These are phyloP conservation scores for Epichloe glyceriae DNA, from an alignment of 2,329 filamentous ascomycete genomes.

Conservation along the genomic window DNA sequence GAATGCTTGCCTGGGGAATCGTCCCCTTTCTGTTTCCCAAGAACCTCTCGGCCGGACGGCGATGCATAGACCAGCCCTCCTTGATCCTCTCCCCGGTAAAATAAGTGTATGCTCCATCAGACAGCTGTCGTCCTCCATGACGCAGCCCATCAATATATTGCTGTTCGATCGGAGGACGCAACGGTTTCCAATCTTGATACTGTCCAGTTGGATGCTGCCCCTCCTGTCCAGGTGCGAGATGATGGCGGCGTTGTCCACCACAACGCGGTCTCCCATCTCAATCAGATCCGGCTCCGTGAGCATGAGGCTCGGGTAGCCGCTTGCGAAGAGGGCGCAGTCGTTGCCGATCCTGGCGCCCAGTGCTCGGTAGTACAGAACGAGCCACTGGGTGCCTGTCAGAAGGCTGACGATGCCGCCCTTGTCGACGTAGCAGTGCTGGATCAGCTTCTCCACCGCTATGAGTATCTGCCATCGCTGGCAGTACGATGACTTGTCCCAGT, in stretches of 20 bases:
- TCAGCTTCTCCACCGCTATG: conserved; percentile 36
- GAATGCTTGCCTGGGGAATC: neutral
- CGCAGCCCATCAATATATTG: conserved; percentile 37
- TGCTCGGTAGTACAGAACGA: conserved; percentile 38
- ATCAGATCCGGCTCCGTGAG: conserved; percentile 46
- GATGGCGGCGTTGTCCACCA: conserved; percentile 41
- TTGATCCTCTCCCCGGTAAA: conserved; percentile 40
- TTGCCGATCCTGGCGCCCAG: conserved; percentile 40
- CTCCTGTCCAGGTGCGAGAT: conserved; percentile 44
- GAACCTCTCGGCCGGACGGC: conserved; percentile 31
- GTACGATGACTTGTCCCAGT: conserved; percentile 45
- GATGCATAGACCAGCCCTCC: conserved; percentile 36
- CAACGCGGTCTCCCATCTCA: conserved; percentile 37
- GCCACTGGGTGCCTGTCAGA: conserved; percentile 39
- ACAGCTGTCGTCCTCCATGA: conserved; percentile 32
- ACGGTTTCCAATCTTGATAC: conserved; percentile 35
- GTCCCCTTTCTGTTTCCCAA: conserved; percentile 1
- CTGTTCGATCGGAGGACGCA: conserved; percentile 39
- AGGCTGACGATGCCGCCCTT: conserved; percentile 35
- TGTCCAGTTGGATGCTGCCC: conserved; percentile 42
- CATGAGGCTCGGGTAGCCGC: conserved; percentile 36
- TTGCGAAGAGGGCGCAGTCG: conserved; percentile 42
- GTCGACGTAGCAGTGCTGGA: conserved; percentile 35
- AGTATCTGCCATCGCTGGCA: conserved; percentile 46
- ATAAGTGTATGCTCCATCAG: conserved; percentile 44